Evolutionary conservation across 257 asterid species (phyloP), one percentile per base, ranked within the genome.

Genomic region (Plectranthus barbatus): DNA sequence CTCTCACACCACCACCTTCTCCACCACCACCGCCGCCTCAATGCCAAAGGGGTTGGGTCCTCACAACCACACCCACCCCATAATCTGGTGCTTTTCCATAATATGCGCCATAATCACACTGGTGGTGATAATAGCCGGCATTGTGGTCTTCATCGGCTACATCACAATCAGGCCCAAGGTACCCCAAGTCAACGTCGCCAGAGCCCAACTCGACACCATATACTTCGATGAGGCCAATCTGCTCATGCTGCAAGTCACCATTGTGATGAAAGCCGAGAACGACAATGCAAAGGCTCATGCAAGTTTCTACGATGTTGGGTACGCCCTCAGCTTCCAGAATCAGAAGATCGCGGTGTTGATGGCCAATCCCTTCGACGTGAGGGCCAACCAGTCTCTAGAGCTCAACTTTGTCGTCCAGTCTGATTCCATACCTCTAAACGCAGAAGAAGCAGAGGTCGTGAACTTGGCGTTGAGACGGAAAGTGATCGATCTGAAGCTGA

Each of bases 31-130:
- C 53, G 9, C 48, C 64, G 13, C 58, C 66, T 76, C 79, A 72
- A 91, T 85, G 96, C 85, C 90, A 69, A 76, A 69, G 74, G 84
- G 62, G 36, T 21, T 60, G 17, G 75, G 72, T 4, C 79, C 77
- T 0, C 81, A 60, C 56, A 45, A 78, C 68, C 80, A 55, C 72
- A 91, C 98, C 74, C 76, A 72, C 73, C 90, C 86, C 4, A 19
- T 88, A 0, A 76, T 88, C 56, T 91, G 96, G 98, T 75, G 84
- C 48, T 71, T 72, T 4, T 86, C 95, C 46, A 53, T 84, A 19
- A 70, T 91, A 65, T 91, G 96, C 53, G 79, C 91, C 37, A 4
- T 88, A 0, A 26, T 91, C 5, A 82, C 94, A 5, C 65, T 81
- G 1, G 72, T 75, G 19, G 96, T 91, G n/a, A 84, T 88, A 17